These are phyloP conservation scores for Starmerella tilneyi DNA, from an alignment of 805 yeast genomes.

Conservation along the genomic window DNA sequence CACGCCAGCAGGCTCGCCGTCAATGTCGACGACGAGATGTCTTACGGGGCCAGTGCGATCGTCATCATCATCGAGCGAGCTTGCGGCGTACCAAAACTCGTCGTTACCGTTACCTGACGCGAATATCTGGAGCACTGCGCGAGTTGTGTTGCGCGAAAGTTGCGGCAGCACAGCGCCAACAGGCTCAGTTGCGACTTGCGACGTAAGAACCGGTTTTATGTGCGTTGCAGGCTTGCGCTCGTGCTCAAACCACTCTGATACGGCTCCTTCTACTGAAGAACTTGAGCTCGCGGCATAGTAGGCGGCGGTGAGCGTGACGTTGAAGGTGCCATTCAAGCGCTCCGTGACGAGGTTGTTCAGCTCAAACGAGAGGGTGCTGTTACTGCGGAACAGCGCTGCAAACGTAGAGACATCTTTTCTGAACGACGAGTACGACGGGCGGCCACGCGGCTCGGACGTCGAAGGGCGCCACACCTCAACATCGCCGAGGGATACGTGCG, in stretches of 20 bases:
- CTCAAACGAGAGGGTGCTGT: constrained; percentile 41
- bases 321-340: constrained; percentile 51
- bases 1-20: constrained; percentile 49
- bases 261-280: too few relatives aligned
- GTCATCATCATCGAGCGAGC: constrained; percentile 3
- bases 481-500: constrained; percentile 42
- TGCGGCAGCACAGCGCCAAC: constrained; percentile 20
- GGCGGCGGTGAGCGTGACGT: constrained; percentile 41
- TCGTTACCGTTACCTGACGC: constrained; percentile 69
- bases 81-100: constrained; percentile 63
- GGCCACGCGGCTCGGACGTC: constrained; percentile 59
- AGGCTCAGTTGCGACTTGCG: constrained; percentile 9
- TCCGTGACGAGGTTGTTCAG: constrained; percentile 50
- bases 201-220: not conserved
- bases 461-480: constrained; percentile 66
- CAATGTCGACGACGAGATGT: constrained; percentile 47
- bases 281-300: too few relatives aligned
- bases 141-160: constrained; percentile 47
- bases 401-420: constrained; percentile 58
- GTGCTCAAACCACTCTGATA: constrained; percentile 17
- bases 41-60: constrained; percentile 32
- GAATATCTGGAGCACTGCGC: constrained; percentile 45
- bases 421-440: constrained; percentile 40
- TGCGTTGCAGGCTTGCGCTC: constrained; percentile 2
- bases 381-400: constrained; percentile 38